Evolutionary conservation across 1,284 basidiomycete genomes (phyloP).

Genomic region (Ceratobasidium theobromae): DNA sequence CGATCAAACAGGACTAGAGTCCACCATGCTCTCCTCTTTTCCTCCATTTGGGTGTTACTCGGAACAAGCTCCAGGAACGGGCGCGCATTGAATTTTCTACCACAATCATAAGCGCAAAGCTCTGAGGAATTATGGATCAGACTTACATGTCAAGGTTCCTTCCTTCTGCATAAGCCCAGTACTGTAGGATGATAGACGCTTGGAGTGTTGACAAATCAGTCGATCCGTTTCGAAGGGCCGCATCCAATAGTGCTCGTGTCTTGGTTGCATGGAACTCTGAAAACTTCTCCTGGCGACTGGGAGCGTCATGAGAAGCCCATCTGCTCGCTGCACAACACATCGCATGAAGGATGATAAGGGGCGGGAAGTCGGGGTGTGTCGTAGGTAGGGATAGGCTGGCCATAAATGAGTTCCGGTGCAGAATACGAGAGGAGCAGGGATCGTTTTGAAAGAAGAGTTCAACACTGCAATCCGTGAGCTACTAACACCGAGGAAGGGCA

Average conservation of each 20-base stretch:
- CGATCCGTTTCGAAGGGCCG: constrained; percentile 78
- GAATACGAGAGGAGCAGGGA: constrained; percentile 74
- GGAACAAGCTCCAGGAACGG: constrained; percentile 12
- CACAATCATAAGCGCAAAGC: constrained; percentile 60
- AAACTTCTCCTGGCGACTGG: constrained; percentile 46
- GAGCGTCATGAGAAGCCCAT: constrained; percentile 65
- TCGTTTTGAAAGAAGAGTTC: constrained; percentile 80
- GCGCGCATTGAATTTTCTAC: constrained; percentile 14
- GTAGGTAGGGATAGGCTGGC: constrained; percentile 73
- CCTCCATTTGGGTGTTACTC: constrained; percentile 70
- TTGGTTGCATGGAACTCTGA: constrained; percentile 82
- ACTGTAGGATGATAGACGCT: constrained; percentile 77
- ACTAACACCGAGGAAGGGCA: constrained; percentile 26
- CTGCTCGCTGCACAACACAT: constrained; percentile 84
- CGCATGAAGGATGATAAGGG: constrained; percentile 77
- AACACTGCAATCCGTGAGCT: constrained; percentile 52
- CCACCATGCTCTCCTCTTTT: constrained; percentile 79
- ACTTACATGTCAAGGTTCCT: constrained; percentile 90
- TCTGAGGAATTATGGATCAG: constrained; percentile 53
- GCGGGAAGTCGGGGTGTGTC: constrained; percentile 73
- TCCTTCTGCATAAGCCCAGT: constrained; percentile 86
- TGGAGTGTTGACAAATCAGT: constrained; percentile 83
- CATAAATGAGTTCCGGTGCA: constrained; percentile 77
- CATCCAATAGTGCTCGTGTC: constrained; percentile 79
- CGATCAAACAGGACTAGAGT: constrained; percentile 83